Conservation (phyloP, 495 filamentous ascomycete species). For the Aspergillus baeticus region DNA sequence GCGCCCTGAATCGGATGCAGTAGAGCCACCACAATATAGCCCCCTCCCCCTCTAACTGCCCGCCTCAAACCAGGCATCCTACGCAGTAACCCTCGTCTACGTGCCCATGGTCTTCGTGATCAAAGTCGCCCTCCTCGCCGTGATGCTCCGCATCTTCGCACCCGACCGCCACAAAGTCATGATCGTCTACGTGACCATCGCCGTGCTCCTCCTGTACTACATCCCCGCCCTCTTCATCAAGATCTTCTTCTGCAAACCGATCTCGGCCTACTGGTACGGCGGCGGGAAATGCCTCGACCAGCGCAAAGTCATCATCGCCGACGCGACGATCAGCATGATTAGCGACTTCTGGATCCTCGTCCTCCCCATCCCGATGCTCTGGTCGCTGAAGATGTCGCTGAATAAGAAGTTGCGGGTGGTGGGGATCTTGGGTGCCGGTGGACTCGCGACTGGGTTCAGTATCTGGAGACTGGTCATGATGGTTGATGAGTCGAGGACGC, state of each 20-base stretch:
- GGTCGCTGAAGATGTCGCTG: constrained; percentile 28
- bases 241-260: constrained; percentile 31
- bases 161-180: constrained; percentile 24
- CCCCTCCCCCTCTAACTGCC: background rate
- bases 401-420: constrained; percentile 29
- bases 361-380: constrained; percentile 30
- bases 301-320: constrained; percentile 28
- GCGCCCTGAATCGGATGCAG: no score
- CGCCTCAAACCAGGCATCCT: constrained; percentile 1
- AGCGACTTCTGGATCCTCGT: constrained; percentile 35
- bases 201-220: constrained; percentile 30
- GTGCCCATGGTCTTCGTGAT: constrained; percentile 32
- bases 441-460: constrained; percentile 32
- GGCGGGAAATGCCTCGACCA: constrained; percentile 26
- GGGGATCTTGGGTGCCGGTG: constrained; percentile 30
- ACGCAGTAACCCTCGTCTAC: constrained; percentile 30
- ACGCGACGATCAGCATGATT: constrained; percentile 30
- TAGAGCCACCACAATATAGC: no score
- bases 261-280: constrained; percentile 28
- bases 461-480: constrained; percentile 31
- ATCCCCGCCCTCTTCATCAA: constrained; percentile 30
- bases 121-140: constrained; percentile 33
- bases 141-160: constrained; percentile 32
- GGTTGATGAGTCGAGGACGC: background rate
- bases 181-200: constrained; percentile 24